Conservation (phyloP, 2,329 filamentous ascomycete species). For the Elsinoe arachidis region DNA sequence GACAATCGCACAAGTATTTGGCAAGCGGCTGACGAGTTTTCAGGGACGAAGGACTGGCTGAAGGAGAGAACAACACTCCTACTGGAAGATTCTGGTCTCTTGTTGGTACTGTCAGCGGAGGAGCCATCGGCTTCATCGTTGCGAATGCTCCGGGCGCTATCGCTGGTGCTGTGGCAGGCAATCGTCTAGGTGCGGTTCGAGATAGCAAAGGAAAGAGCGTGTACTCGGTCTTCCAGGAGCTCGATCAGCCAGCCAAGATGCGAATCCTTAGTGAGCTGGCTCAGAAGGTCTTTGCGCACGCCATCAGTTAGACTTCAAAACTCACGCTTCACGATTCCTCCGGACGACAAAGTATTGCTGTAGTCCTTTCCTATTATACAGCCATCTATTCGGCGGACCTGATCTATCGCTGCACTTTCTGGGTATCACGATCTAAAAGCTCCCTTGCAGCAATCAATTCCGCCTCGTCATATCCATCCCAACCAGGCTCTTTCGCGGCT, state of each 20-base stretch:
- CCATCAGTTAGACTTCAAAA: constrained; percentile 43
- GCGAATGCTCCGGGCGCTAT: constrained; percentile 84
- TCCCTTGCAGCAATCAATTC: constrained; percentile 65
- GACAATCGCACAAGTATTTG: not conserved
- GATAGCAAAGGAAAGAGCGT: constrained; percentile 93
- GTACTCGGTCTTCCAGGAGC: constrained; percentile 80
- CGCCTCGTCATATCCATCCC: constrained; percentile 62
- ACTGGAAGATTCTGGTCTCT: constrained; percentile 79
- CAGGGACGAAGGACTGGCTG: constrained; percentile 57
- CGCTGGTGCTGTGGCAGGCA: constrained; percentile 86
- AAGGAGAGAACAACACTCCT: constrained; percentile 50
- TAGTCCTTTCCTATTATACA: too few species aligned
- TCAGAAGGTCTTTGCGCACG: constrained; percentile 75
- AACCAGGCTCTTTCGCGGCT: constrained; percentile 52
- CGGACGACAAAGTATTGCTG: too few species aligned
- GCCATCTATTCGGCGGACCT: not conserved
- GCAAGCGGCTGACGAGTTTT: not conserved
- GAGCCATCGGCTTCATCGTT: constrained; percentile 87
- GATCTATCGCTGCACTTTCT: constrained; percentile 26
- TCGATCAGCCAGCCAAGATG: constrained; percentile 75
- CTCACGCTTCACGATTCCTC: not conserved
- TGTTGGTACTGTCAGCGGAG: constrained; percentile 77
- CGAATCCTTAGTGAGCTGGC: constrained; percentile 76
- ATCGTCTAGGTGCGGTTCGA: constrained; percentile 78
- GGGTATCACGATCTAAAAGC: constrained; percentile 49